A percentile compares a stretch with the other conserved stretches of the same genome.
Evolutionary conservation across 306 rosid species (phyloP).

Genomic region (Quercus ilex): DNA sequence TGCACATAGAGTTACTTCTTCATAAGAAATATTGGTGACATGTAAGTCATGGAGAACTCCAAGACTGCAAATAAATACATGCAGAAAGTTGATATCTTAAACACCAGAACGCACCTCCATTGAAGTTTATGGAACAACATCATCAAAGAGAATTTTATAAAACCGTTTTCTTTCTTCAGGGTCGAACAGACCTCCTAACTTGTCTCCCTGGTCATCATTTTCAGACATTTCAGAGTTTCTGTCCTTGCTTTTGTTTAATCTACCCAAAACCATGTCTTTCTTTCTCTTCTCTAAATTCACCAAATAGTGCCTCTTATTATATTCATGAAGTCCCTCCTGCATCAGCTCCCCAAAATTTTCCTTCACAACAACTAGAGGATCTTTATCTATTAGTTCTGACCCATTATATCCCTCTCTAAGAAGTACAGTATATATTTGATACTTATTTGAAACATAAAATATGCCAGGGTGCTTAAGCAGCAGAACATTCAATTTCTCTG

Average conservation of each 20-base stretch:
- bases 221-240: constrained; percentile 27
- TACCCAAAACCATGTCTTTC: constrained; percentile 48
- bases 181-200: constrained; percentile 62
- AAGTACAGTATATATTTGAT: constrained; percentile 65
- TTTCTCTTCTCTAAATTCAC: constrained; percentile 60
- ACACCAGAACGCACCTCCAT: not conserved
- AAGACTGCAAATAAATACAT: not conserved
- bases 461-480: constrained; percentile 79
- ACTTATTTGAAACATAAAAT: constrained; percentile 80
- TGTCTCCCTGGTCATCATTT: constrained; percentile 35
- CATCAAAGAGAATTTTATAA: constrained; percentile 77
- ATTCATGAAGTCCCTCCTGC: constrained; percentile 96
- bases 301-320: constrained; percentile 48
- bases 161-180: constrained; percentile 91
- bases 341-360: constrained; percentile 84
- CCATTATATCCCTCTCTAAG: constrained; percentile 77
- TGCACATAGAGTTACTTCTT: constrained; percentile 25
- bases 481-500: constrained; percentile 61
- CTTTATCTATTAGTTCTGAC: constrained; percentile 62
- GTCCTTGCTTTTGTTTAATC: constrained; percentile 34
- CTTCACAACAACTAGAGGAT: constrained; percentile 70
- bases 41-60: not conserved
- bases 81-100: not conserved
- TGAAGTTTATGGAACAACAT: constrained; percentile 41
- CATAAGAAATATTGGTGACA: not conserved